Evolutionary conservation across 116 monocot genomes (phyloP).

Genomic region (Phalaenopsis hybrid): DNA sequence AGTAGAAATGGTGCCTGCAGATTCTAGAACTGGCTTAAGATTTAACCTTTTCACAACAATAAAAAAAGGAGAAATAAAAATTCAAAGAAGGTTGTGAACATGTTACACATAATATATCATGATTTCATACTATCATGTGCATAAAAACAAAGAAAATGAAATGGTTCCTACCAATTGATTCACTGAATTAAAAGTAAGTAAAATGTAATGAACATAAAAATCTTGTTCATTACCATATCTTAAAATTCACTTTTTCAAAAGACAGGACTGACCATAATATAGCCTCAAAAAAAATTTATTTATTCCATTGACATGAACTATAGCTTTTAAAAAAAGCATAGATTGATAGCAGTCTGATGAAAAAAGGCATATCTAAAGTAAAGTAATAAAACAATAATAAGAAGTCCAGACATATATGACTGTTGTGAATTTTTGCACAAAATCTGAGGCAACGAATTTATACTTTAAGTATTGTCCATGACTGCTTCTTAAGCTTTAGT

Average conservation of each 20-base stretch:
- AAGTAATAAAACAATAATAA: neutral
- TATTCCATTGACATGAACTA: neutral
- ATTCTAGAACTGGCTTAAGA: neutral
- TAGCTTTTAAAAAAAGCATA: neutral
- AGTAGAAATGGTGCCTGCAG: neutral
- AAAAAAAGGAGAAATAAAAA: neutral
- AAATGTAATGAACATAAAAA: neutral
- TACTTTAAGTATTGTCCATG: neutral
- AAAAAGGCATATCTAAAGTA: neutral
- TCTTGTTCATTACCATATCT: neutral
- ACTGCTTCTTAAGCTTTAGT: neutral
- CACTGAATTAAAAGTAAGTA: neutral
- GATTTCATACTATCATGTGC: neutral
- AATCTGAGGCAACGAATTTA: neutral
- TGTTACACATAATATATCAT: neutral
- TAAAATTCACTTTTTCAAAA: neutral
- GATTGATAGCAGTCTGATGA: neutral
- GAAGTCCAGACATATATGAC: neutral
- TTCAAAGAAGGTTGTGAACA: neutral
- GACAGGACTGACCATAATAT: neutral
- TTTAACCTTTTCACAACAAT: neutral
- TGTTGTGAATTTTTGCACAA: neutral
- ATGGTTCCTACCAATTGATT: neutral
- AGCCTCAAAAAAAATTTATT: neutral
- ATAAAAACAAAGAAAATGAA: neutral